Evolutionary conservation across 768 basidiomycete species (phyloP), one percentile per base, ranked within the genome.

Genomic region (Lyophyllum decastes): DNA sequence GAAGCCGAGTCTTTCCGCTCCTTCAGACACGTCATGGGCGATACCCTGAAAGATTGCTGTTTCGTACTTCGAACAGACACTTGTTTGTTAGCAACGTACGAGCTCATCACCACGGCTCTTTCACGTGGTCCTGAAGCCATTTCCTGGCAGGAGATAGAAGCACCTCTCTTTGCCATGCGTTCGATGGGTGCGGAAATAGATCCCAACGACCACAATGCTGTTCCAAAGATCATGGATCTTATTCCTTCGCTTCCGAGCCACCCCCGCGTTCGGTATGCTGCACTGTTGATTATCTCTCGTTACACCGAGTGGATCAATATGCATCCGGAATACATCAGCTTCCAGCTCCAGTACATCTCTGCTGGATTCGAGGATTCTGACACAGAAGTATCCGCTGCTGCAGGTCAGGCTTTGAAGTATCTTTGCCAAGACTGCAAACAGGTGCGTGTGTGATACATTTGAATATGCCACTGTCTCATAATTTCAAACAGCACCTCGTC

Each of bases 1-100:
- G 97, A 98, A 70, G 83, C 89, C 4, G 97, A 99, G 54, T 88
- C 90, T 65, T 99, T 98, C 81, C 85, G 97, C 21, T 83, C 87
- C 3, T 99, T 99, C 79, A 82, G 97, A 48, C 97, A 99, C 76
- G 87, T 95, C 59, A 98, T 99, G 92, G 97, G 97, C 38, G 95
- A 99, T 70, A 98, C 97, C 4, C 82, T 99, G 61, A 99, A 99
- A 74, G 97, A 99, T 69, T 98, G 97, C 69, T 99, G 97, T 73
- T 84, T 88, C 61, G 94, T 99, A 47, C 82, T 99, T 45, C 91
- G 94, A 44, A 83, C 95, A 2, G 89, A 94, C 50, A 81, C 81
- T 2, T 98, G 97, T 68, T 79, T 99, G 43, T 72, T 88, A 52
- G 81, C 89, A 2, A 83, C 95, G 2, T 92, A 92, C 73, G 87